A percentile compares a stretch with the other conserved stretches of the same genome.
phyloP scores from a whole-genome alignment of 1,284 basidiomycete genomes.

The Calocybe gambosa region DNA sequence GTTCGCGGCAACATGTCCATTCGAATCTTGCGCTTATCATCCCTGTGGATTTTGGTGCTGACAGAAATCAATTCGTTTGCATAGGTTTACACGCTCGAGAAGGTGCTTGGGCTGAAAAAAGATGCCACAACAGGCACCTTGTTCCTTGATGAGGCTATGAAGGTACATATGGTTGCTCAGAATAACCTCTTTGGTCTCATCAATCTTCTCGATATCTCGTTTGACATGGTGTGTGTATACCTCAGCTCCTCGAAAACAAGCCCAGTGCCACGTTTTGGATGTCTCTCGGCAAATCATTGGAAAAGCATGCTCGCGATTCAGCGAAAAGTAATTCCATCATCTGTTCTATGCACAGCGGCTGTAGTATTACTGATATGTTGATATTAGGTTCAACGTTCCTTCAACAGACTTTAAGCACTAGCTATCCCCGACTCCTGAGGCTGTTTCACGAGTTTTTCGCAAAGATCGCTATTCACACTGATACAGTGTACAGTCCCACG shows the following conservation, averaged over 20 bases:
- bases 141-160: conserved; percentile 90
- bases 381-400: conserved; percentile 71
- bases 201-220: not conserved
- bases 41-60: not conserved
- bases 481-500: conserved; percentile 79
- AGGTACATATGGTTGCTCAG: conserved; percentile 36
- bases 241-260: conserved; percentile 77
- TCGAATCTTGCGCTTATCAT: not conserved
- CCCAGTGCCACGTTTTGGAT: conserved; percentile 92
- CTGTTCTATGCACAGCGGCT: not conserved
- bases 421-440: conserved; percentile 82
- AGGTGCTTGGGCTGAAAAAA: conserved; percentile 85
- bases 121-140: conserved; percentile 71
- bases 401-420: conserved; percentile 78
- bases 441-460: conserved; percentile 95
- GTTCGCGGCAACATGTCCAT: not conserved
- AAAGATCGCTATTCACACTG: conserved; percentile 90
- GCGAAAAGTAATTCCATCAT: conserved; percentile 50
- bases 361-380: not conserved
- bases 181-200: conserved; percentile 3
- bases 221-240: not conserved
- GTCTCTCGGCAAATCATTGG: conserved; percentile 72
- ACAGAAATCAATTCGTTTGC: not conserved
- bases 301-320: conserved; percentile 73
- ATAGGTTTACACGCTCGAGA: conserved; percentile 91